Evolutionary conservation across 2,329 filamentous ascomycete genomes (phyloP).

Genomic region (Zalaria sp.): DNA sequence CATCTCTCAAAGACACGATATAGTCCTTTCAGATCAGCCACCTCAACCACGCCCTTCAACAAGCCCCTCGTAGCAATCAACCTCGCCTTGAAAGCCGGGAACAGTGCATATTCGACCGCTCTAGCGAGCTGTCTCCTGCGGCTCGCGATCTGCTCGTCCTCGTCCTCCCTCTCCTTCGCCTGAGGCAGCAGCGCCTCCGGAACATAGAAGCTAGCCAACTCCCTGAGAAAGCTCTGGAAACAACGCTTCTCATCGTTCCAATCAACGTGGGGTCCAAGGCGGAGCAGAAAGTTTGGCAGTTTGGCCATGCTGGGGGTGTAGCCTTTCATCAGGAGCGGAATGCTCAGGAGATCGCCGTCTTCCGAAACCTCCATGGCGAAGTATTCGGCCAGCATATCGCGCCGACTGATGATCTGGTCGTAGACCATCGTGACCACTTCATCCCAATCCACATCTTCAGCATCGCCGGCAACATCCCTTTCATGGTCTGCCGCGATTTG

Average conservation of each 20-base stretch:
- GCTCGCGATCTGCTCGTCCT: conserved; percentile 11
- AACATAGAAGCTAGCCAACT: conserved; percentile 81
- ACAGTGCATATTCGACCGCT: conserved; percentile 72
- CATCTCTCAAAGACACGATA: conserved; percentile 94
- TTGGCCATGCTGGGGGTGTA: conserved; percentile 80
- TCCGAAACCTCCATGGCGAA: conserved; percentile 75
- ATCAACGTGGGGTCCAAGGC: conserved; percentile 74
- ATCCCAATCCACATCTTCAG: conserved; percentile 48
- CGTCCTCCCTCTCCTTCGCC: conserved; percentile 29
- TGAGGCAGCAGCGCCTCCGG: conserved; percentile 59
- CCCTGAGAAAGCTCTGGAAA: conserved; percentile 71
- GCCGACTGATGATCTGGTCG: conserved; percentile 55
- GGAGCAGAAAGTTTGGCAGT: conserved; percentile 73
- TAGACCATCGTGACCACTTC: conserved; percentile 53
- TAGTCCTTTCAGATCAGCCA: conserved; percentile 81
- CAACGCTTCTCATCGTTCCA: conserved; percentile 78
- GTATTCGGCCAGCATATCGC: conserved; percentile 85
- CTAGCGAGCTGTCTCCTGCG: conserved; percentile 52
- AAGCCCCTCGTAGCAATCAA: conserved; percentile 69
- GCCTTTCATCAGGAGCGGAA: conserved; percentile 77
- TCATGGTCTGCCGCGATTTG: conserved; percentile 60
- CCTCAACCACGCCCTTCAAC: conserved; percentile 66
- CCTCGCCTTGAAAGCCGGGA: conserved; percentile 73
- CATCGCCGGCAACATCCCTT: conserved; percentile 22
- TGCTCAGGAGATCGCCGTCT: conserved; percentile 59